These are phyloP conservation scores for Penicillium desertorum DNA, from an alignment of 495 filamentous ascomycete genomes.

Conservation along the genomic window DNA sequence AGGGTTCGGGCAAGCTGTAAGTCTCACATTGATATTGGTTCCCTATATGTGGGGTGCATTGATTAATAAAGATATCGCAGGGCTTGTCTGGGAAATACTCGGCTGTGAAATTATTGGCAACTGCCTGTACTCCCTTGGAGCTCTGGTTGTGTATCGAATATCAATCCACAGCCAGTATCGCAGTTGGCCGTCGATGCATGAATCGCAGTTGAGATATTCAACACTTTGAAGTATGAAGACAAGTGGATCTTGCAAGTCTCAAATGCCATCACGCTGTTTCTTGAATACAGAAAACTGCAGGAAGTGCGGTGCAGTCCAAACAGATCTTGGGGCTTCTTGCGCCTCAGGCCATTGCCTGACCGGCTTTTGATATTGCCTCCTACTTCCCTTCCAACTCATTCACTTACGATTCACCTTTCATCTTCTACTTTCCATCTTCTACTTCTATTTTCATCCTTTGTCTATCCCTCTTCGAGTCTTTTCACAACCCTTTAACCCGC, in stretches of 20 bases:
- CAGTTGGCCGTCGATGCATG: neutral
- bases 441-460: no score
- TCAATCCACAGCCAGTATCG: neutral
- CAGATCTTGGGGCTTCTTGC: neutral
- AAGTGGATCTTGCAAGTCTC: neutral
- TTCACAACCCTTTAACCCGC: neutral
- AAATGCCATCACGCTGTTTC: neutral
- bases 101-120: neutral
- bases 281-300: neutral
- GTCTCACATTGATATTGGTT: neutral
- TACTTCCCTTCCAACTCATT: neutral
- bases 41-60: neutral
- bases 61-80: neutral
- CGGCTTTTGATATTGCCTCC: neutral
- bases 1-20: neutral
- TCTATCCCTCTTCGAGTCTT: no score
- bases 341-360: neutral
- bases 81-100: slow-evolving; percentile 1
- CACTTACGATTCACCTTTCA: neutral
- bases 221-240: slow-evolving; percentile 1
- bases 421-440: neutral
- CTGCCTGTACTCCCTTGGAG: neutral
- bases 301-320: neutral
- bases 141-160: neutral
- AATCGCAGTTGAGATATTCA: neutral